Base-by-base conservation (phyloP, 2,329 filamentous ascomycete species). In the Lachnellula cervina region DNA sequence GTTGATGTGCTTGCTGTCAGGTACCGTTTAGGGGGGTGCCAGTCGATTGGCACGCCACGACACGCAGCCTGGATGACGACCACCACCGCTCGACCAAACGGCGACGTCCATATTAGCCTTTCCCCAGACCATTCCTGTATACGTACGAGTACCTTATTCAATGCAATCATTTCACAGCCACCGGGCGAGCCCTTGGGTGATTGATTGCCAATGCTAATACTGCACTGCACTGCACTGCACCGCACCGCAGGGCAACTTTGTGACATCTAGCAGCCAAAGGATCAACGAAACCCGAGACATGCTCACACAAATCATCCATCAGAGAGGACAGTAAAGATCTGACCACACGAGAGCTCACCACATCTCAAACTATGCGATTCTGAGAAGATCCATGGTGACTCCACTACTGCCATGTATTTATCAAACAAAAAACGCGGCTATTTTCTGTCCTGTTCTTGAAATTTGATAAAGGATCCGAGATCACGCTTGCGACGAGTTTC, bases 401-500 rank as follows among this genome's bases (percentile, higher is more conserved):
- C 37, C 37, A 40, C 37, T 16, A 37, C 11, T 40, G 37, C 37
- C 28, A 32, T 32, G 28, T 32, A 11, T 32, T 32, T 32, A 32
- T 49, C 47, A 50, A 50, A 50, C 48, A 50, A 40, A 5, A 16
- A n/a, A 14, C 8, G 37, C 16, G 37, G 16, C 37, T 40, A n/a
- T 40, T n/a, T 37, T 37, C 21, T 23, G 21, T 23, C 28, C 6
- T 13, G 28, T 32, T 32, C 28, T 32, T 3, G 28, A 32, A 32
- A 11, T 11, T 32, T 32, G n/a, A 34, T 28, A 14, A 16, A 28
- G 45, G 45, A 49, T 21, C 32, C 32, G 37, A 23, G 28, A 32
- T 45, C 42, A 47, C 47, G 40, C 45, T 34, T 57, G 55, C 55
- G 49, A 56, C 55, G 32, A 46, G 58, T 60, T 60, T 60, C 58